Base-by-base conservation (phyloP, 306 rosid species). In the Sesbania bispinosa region DNA sequence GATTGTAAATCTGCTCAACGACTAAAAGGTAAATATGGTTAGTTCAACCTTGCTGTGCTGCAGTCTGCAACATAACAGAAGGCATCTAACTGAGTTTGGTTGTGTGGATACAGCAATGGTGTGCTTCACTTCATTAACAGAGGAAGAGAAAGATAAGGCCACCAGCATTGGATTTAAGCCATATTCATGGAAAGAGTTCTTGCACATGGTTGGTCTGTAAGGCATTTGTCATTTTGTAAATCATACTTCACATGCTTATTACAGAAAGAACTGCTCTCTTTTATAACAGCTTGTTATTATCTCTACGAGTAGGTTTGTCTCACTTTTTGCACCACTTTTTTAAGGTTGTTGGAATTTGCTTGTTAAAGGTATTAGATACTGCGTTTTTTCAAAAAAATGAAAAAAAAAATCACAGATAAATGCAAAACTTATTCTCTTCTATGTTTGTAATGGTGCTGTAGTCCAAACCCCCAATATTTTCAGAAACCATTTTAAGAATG, bases 171-270 rank as follows among this genome's bases (percentile, higher is more conserved):
- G 92, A 65, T 63, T 81, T n/a, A 85, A 85, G 83, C 77, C 95
- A 38, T 85, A 80, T 80, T 85, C 96, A 11, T 92, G 96, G 98
- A 76, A 81, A 14, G 93, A 92, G 80, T 90, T 88, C 83, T 74
- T 84, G 16, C 62, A 74, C 21, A 62, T 75, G 93, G 96, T 92
- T 73, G 39, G 85, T 76, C 55, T 50, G 6, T 9, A 41, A 19
- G 52, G 20, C 62, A 63, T 19, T 35, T 75, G 4, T 62, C 64
- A 27, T n/a, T n/a, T n/a, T n/a, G n/a, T n/a, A n/a, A n/a, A n/a
- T 59, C 39, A 10, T 26, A 26, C 67, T 46, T 15, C 68, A 7
- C 51, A 16, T 45, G 23, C 68, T 46, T 19, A 60, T 26, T 71
- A 23, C 30, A 26, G 18, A 38, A 15, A 32, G 26, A 51, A 29